Base-by-base conservation (phyloP, 306 rosid species). In the Quercus aquifolioides region DNA sequence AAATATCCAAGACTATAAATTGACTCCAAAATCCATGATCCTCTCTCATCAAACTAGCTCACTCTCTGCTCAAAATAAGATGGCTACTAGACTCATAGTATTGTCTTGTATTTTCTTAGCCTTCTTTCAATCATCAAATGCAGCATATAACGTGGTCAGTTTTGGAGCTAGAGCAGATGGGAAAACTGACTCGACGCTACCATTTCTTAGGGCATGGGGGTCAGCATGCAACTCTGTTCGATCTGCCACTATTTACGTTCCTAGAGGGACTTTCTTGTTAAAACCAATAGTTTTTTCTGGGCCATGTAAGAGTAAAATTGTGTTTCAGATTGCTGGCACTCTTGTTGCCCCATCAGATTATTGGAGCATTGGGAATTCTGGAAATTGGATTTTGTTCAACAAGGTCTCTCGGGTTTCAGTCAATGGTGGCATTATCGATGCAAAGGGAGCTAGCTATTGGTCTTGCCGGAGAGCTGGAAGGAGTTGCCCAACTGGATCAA, bases 331-430 rank as follows among this genome's bases (percentile, higher is more conserved):
- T 35, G 67, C 67, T 46, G 84, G 80, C 7, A 76, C 49, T 52
- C 72, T 81, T 11, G 57, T 81, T 6, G 84, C 80, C 55, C 84
- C 84, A n/a, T 75, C 80, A 33, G 76, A 81, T 38, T 81, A 81
- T 19, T 81, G 80, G 84, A 54, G 35, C 35, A 30, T 69, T 4
- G 79, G 80, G 23, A 74, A 68, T 70, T 30, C 80, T 6, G 76
- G 76, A 28, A 30, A 35, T 81, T 81, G 84, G 84, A 76, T 81
- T 21, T 30, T 76, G 73, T 81, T 81, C 77, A 51, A 14, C 6
- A 81, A 38, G 58, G 73, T 81, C 57, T 46, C 52, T 6, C 58
- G 77, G 65, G 75, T 70, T 41, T 49, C 63, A 33, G 49, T 79
- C 73, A n/a, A 49, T 2, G 82, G 82, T 1, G 82, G 82, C 3